Conservation (phyloP, 2,329 filamentous ascomycete species). For the Chrysoporthe cubensis region DNA sequence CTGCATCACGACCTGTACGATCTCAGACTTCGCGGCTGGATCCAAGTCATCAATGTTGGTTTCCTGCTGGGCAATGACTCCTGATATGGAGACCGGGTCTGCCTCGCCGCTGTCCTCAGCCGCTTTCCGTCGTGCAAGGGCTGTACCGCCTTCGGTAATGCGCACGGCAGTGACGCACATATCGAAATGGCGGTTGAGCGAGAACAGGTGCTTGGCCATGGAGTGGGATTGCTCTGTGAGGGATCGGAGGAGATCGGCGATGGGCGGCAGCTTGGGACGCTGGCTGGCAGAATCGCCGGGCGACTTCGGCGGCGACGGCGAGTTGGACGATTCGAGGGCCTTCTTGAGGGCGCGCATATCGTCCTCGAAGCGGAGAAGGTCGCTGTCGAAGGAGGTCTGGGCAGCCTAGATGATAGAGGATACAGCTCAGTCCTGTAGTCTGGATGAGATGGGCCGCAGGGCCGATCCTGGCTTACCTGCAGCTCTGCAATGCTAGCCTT, state of each 20-base stretch:
- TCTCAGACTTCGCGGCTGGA: constrained; percentile 79
- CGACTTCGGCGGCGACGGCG: constrained; percentile 39
- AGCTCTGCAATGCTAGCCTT: constrained; percentile 73
- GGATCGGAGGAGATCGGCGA: constrained; percentile 59
- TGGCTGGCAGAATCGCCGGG: constrained; percentile 43
- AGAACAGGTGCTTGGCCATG: constrained; percentile 81
- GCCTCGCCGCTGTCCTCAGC: constrained; percentile 60
- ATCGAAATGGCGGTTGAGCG: constrained; percentile 86
- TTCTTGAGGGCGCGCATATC: constrained; percentile 70
- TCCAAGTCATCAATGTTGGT: constrained; percentile 59
- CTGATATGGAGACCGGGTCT: constrained; percentile 62
- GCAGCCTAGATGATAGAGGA: constrained; percentile 50
- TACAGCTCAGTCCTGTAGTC: not conserved
- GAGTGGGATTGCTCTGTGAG: constrained; percentile 77
- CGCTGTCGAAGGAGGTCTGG: constrained; percentile 75
- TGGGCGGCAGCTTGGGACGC: constrained; percentile 37
- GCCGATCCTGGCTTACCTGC: constrained; percentile 50
- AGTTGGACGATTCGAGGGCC: constrained; percentile 48
- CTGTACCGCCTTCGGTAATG: constrained; percentile 55
- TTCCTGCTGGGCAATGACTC: constrained; percentile 65
- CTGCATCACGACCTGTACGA: constrained; percentile 78
- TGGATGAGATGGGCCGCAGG: not conserved
- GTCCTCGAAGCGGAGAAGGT: constrained; percentile 74
- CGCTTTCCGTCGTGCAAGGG: constrained; percentile 59
- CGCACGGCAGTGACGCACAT: constrained; percentile 89